A percentile compares a stretch with the other conserved stretches of the same genome.
phyloP scores from a whole-genome alignment of 2,329 filamentous ascomycete genomes.

The Aspergillus persii region DNA sequence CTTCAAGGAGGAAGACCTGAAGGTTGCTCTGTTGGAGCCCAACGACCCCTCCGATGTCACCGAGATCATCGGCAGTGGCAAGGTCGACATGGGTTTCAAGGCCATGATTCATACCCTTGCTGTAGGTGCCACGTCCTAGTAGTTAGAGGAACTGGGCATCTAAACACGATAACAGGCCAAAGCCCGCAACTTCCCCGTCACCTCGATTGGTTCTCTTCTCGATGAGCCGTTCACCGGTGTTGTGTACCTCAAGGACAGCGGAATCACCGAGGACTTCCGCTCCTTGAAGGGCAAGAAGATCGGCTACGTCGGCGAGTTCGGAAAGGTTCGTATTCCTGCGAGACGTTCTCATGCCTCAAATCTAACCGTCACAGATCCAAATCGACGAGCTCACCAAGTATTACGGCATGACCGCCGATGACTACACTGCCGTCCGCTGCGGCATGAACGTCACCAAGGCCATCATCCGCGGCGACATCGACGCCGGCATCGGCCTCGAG shows the following conservation, averaged over 20 bases:
- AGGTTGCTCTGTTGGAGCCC: slow-evolving; percentile 73
- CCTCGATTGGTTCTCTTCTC: slow-evolving; percentile 70
- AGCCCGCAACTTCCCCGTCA: slow-evolving; percentile 70
- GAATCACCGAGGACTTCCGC: slow-evolving; percentile 72
- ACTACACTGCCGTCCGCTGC: slow-evolving; percentile 75
- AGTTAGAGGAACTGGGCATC: not conserved
- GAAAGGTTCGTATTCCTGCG: slow-evolving; percentile 50
- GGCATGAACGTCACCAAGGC: slow-evolving; percentile 80
- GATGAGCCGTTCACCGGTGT: slow-evolving; percentile 79
- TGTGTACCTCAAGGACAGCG: slow-evolving; percentile 70
- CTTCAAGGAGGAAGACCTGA: slow-evolving; percentile 72
- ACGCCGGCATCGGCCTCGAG: slow-evolving; percentile 74
- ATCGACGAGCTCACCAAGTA: slow-evolving; percentile 77
- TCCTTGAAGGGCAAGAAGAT: slow-evolving; percentile 74
- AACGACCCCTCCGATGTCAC: slow-evolving; percentile 80
- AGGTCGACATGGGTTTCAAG: slow-evolving; percentile 77
- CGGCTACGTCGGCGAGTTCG: slow-evolving; percentile 77
- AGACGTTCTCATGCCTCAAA: not conserved
- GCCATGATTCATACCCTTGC: slow-evolving; percentile 81
- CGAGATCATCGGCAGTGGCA: slow-evolving; percentile 73
- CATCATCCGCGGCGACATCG: slow-evolving; percentile 69
- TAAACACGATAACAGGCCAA: slow-evolving; percentile 55
- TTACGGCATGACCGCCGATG: slow-evolving; percentile 69
- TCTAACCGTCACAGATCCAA: slow-evolving; percentile 57
- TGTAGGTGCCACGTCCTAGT: slow-evolving; percentile 41